A percentile compares a stretch with the other conserved stretches of the same genome.
Evolutionary conservation across 2,329 filamentous ascomycete species (phyloP).

Genomic region (Aspergillus unguis): DNA sequence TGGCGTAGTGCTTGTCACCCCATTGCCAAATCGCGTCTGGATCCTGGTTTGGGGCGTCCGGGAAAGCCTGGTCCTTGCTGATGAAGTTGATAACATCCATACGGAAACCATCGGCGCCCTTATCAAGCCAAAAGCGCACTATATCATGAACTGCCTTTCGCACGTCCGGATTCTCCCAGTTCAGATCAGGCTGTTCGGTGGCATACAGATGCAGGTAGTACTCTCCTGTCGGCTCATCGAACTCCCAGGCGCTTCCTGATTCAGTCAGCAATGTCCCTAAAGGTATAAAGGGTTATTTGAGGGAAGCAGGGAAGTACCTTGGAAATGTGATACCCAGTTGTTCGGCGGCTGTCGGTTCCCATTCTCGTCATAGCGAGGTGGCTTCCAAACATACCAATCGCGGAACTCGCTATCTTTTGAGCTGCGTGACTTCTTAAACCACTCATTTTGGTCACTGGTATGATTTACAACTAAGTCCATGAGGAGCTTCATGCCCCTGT

Average conservation of each 20-base stretch:
- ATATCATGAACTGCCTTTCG: slow-evolving; percentile 68
- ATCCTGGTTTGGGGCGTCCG: slow-evolving; percentile 39
- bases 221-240: slow-evolving; percentile 67
- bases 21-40: slow-evolving; percentile 27
- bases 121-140: slow-evolving; percentile 76
- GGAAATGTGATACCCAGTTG: slow-evolving; percentile 54
- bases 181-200: slow-evolving; percentile 75
- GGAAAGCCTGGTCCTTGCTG: slow-evolving; percentile 59
- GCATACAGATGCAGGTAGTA: slow-evolving; percentile 77
- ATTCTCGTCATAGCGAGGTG: slow-evolving; percentile 51
- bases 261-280: slow-evolving; percentile 13
- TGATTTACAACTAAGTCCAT: slow-evolving; percentile 77
- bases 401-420: slow-evolving; percentile 62
- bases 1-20: slow-evolving; percentile 48
- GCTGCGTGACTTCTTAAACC: slow-evolving; percentile 66
- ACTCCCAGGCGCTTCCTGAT: slow-evolving; percentile 50
- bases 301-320: slow-evolving; percentile 18
- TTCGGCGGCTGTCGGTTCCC: slow-evolving; percentile 68
- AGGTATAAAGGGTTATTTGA: background rate
- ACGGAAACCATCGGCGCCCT: slow-evolving; percentile 70
- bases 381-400: slow-evolving; percentile 64
- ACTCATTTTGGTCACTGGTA: slow-evolving; percentile 67
- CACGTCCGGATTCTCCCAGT: slow-evolving; percentile 71
- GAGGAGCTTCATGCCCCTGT: slow-evolving; percentile 65
- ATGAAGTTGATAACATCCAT: slow-evolving; percentile 73